These are phyloP conservation scores for Aspergillus wentii DNA, from an alignment of 495 filamentous ascomycete species.

Conservation along the genomic window DNA sequence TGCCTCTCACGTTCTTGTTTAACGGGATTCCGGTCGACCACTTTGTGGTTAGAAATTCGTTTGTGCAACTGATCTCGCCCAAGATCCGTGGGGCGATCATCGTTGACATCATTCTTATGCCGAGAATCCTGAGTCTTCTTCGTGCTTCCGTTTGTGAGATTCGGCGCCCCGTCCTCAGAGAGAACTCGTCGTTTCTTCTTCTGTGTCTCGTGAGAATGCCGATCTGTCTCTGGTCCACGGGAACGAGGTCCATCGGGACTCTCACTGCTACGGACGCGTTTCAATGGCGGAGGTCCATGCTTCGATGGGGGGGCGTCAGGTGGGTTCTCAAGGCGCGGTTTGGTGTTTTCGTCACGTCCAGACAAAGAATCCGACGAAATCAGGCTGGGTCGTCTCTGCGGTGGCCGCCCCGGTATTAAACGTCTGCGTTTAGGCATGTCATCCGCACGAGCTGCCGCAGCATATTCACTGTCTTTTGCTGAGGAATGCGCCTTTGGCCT, in stretches of 20 bases:
- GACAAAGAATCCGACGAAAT: constrained; percentile 41
- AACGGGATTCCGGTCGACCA: constrained; percentile 13
- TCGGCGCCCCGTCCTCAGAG: constrained; percentile 35
- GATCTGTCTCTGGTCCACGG: constrained; percentile 41
- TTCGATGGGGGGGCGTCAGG: constrained; percentile 22
- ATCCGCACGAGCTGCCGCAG: constrained; percentile 23
- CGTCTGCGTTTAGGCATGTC: constrained; percentile 35
- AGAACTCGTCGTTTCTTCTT: constrained; percentile 49
- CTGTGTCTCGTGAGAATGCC: constrained; percentile 26
- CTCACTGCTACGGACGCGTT: constrained; percentile 61
- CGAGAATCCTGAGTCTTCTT: constrained; percentile 25
- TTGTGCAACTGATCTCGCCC: constrained; percentile 14
- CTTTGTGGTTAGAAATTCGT: constrained; percentile 2
- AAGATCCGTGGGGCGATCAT: constrained; percentile 8
- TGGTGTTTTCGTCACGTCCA: constrained; percentile 30
- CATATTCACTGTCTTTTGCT: constrained; percentile 32
- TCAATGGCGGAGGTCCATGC: constrained; percentile 28
- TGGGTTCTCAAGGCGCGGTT: constrained; percentile 27
- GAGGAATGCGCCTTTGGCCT: constrained; percentile 21
- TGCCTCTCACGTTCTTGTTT: constrained; percentile 31
- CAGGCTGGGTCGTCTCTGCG: constrained; percentile 30
- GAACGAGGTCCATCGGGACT: constrained; percentile 60
- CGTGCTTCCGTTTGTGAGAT: constrained; percentile 22
- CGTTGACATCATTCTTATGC: constrained; percentile 21
- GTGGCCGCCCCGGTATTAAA: constrained; percentile 40